Evolutionary conservation across 768 basidiomycete species (phyloP).

Genomic region (Serpula lacrymans): DNA sequence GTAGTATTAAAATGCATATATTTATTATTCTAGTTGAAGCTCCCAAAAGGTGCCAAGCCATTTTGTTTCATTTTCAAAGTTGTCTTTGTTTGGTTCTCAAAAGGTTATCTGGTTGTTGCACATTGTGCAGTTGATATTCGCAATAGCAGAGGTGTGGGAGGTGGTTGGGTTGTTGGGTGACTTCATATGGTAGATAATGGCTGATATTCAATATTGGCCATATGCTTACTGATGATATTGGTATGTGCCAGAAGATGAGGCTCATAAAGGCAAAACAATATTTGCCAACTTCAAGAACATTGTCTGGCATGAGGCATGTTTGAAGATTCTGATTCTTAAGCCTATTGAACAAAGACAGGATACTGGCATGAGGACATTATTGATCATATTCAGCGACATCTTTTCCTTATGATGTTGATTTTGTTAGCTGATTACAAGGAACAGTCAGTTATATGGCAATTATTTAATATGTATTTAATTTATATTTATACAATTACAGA

Average conservation of each 20-base stretch:
- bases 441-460: conserved; percentile 7
- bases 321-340: conserved; percentile 5
- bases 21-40: conserved; percentile 5
- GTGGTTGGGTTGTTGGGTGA: too few species aligned
- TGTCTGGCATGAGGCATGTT: conserved; percentile 8
- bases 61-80: too few species aligned
- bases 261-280: not conserved
- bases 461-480: not conserved
- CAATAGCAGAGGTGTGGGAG: too few species aligned
- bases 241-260: conserved; percentile 4
- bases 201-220: not conserved
- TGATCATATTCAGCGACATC: not conserved
- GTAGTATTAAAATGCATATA: too few species aligned
- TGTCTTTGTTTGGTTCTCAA: too few species aligned
- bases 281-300: conserved; percentile 10
- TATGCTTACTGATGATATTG: too few species aligned
- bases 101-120: too few species aligned
- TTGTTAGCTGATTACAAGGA: conserved; percentile 12
- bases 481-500: conserved; percentile 20
- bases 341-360: conserved; percentile 2
- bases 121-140: too few species aligned
- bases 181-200: too few species aligned
- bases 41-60: too few species aligned
- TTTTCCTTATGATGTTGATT: conserved; percentile 7
- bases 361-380: conserved; percentile 2